A percentile compares a stretch with the other conserved stretches of the same genome.
Conservation (phyloP, 306 rosid genomes). For the Neltuma alba region DNA sequence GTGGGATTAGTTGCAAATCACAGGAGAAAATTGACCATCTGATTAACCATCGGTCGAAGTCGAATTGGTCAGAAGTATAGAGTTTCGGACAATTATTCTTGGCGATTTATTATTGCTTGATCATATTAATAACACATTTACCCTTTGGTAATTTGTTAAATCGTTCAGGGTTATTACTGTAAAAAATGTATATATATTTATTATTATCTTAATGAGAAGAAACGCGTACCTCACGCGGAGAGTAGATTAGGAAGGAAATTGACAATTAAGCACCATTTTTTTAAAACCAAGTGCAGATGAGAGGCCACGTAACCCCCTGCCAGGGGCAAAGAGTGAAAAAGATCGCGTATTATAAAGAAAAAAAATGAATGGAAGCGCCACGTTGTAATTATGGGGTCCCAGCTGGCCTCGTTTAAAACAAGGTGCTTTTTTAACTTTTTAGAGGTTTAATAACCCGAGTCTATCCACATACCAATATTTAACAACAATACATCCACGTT, state of each 20-base stretch:
- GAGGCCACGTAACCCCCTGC: not conserved
- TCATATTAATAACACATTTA: not conserved
- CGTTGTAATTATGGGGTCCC: not conserved
- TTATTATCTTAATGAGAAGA: conserved; percentile 17
- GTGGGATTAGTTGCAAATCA: conserved; percentile 24
- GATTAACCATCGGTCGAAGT: conserved; percentile 7
- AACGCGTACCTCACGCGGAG: conserved; percentile 45
- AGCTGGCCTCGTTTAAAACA: not conserved
- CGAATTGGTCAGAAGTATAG: no score
- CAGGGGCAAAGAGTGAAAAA: not conserved
- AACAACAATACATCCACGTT: not conserved
- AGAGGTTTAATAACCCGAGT: not conserved
- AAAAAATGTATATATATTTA: not conserved
- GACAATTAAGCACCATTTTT: not conserved
- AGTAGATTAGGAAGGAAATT: not conserved
- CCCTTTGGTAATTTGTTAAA: not conserved
- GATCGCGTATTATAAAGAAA: not conserved
- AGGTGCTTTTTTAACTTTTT: not conserved
- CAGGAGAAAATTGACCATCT: conserved; percentile 16
- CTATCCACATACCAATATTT: conserved; percentile 30
- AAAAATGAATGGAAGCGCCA: not conserved
- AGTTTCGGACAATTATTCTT: conserved; percentile 1
- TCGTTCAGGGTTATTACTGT: not conserved
- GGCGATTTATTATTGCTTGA: not conserved
- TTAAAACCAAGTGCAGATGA: no score